Base-by-base conservation (phyloP, 177 flowering plant species). In the Vitis hybrid region DNA sequence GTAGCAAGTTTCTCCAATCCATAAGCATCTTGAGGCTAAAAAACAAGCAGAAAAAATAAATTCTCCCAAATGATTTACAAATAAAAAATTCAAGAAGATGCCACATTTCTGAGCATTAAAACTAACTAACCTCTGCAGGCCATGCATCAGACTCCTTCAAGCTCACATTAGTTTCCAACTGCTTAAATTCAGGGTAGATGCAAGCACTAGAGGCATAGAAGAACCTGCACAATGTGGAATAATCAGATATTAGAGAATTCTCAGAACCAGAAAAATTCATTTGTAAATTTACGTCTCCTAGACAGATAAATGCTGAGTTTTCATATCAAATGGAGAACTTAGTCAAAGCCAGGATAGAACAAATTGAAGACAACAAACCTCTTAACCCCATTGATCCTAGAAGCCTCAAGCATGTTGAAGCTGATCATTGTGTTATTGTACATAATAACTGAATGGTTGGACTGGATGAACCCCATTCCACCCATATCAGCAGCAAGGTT, bases 401-500 rank as follows among this genome's bases (percentile, higher is more conserved):
- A 81, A 62, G 98, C 97, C 79, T 92, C 98, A 49, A 92, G 86
- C 95, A 92, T 91, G 84, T 92, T 94, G 81, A 94, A 90, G 76
- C 98, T 92, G 79, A 94, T 94, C 98, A 94, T 94, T 0, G 97
- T 94, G 82, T 94, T 92, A 79, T 94, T 94, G 57, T 92, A 94
- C 95, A 94, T 90, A 58, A 94, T 94, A 61, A 94, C 97, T 0
- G 98, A 94, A 78, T 94, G 98, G 73, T 94, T 94, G 62, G 98
- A 94, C 85, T 94, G 98, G 58, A 94, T 94, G 80, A 94, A 94
- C 14, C 98, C 98, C 98, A 94, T 94, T 35, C 98, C 98, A 71
- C 98, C 98, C 98, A 94, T 94, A 80, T 94, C 98, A 71, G 98
- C 98, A 69, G 97, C 98, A 17, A 94, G 90, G 82, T 94, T 94